These are phyloP conservation scores for Peronospora belbahrii DNA, from an alignment of 352 stramenopile genomes.

Conservation along the genomic window DNA sequence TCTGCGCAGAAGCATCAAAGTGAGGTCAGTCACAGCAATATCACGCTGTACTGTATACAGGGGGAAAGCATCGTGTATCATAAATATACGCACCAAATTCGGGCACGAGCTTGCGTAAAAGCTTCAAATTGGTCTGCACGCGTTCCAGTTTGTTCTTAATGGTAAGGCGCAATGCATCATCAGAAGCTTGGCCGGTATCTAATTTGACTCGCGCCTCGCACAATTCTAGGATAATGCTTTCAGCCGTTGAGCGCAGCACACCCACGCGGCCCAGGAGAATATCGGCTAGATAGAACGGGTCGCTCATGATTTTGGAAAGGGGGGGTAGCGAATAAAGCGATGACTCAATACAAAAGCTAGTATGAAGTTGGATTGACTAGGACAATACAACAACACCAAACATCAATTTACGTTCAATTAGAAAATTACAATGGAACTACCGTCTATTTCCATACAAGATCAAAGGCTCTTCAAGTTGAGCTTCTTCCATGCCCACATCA, in stretches of 20 bases:
- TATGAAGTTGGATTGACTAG: constrained; percentile 20
- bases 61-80: no score
- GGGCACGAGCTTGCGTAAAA: constrained; percentile 72
- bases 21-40: neutral
- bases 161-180: constrained; percentile 62
- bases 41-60: no score
- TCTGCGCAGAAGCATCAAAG: constrained; percentile 26
- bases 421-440: constrained; percentile 20
- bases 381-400: constrained; percentile 17
- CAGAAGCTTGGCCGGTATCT: constrained; percentile 33
- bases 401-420: constrained; percentile 23
- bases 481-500: constrained; percentile 15
- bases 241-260: constrained; percentile 73
- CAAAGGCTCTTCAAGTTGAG: constrained; percentile 4
- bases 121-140: constrained; percentile 81
- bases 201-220: constrained; percentile 64
- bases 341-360: no score
- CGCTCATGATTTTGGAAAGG: constrained; percentile 43
- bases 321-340: constrained; percentile 6
- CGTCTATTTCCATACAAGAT: constrained; percentile 24
- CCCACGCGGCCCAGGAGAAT: constrained; percentile 78
- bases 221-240: constrained; percentile 82
- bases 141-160: constrained; percentile 84
- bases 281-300: constrained; percentile 82
- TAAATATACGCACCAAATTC: constrained; percentile 72